Conservation (phyloP, 2,329 filamentous ascomycete genomes). For the Aspergillus ibericus region DNA sequence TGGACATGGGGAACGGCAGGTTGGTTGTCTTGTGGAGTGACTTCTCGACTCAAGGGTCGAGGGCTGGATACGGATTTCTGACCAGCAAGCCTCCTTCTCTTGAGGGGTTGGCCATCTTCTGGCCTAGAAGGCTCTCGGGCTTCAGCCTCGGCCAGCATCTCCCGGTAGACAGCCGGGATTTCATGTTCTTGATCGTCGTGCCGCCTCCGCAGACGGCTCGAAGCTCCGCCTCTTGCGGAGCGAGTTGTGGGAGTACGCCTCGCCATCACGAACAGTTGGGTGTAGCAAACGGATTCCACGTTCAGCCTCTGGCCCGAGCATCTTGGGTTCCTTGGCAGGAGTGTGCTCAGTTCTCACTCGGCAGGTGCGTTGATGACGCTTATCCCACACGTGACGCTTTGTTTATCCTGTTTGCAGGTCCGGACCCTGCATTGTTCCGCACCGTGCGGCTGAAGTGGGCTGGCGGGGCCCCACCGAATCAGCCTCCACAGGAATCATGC, state of each 20-base stretch:
- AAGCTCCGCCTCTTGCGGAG: constrained; percentile 16
- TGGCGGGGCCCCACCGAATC: no score
- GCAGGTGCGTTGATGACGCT: neutral
- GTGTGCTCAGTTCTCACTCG: neutral
- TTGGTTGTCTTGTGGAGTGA: constrained; percentile 10
- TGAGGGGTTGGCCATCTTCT: constrained; percentile 32
- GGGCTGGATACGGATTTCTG: constrained; percentile 16
- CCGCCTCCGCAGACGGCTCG: constrained; percentile 11
- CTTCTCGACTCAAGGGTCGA: constrained; percentile 14
- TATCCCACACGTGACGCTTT: neutral
- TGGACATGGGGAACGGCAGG: constrained; percentile 24
- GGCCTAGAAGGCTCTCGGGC: constrained; percentile 29
- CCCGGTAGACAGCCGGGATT: constrained; percentile 40
- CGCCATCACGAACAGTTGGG: neutral
- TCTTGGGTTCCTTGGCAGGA: neutral
- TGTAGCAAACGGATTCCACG: neutral
- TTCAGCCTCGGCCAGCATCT: constrained; percentile 45
- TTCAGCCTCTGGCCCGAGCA: neutral
- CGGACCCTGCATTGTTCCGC: neutral
- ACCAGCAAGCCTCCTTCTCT: constrained; percentile 40
- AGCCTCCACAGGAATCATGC: no score
- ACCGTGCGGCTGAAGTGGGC: neutral
- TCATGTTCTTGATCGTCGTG: constrained; percentile 23
- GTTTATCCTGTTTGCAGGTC: neutral
- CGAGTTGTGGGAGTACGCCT: constrained; percentile 18